These are phyloP conservation scores for Schoenoplectus tabernaemontani DNA, from an alignment of 202 grass and related monocot genomes.

Conservation along the genomic window DNA sequence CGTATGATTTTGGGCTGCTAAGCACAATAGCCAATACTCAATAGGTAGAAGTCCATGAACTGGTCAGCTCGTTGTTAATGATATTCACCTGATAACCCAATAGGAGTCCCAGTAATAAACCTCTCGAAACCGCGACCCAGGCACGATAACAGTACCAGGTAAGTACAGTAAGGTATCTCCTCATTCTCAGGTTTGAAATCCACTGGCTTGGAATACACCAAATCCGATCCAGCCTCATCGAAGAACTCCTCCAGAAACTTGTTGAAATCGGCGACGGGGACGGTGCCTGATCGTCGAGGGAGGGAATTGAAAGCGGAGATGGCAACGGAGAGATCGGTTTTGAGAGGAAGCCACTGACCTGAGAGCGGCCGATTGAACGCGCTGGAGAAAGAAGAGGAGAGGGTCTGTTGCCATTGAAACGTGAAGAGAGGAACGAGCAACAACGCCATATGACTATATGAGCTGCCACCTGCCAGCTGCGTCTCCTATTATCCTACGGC, in stretches of 20 bases:
- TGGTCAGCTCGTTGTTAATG: neutral
- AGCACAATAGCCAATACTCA: no score
- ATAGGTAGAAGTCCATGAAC: no score
- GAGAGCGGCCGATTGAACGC: slow-evolving; percentile 62
- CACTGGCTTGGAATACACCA: slow-evolving; percentile 29
- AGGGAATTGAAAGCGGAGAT: slow-evolving; percentile 35
- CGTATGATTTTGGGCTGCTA: no score
- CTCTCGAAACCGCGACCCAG: slow-evolving; percentile 75
- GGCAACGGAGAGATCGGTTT: slow-evolving; percentile 27
- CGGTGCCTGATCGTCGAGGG: neutral
- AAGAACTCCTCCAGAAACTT: slow-evolving; percentile 42
- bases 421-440: neutral
- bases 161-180: slow-evolving; percentile 75
- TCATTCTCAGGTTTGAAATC: slow-evolving; percentile 50
- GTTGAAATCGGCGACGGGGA: slow-evolving; percentile 21
- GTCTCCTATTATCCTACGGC: neutral
- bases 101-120: slow-evolving; percentile 99
- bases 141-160: slow-evolving; percentile 42
- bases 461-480: no score
- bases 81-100: slow-evolving; percentile 66
- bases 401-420: slow-evolving; percentile 5
- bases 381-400: slow-evolving; percentile 62
- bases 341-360: slow-evolving; percentile 49
- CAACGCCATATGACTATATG: no score
- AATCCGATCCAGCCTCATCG: slow-evolving; percentile 47